These are phyloP conservation scores for Scedosporium minutisporum DNA, from an alignment of 2,329 filamentous ascomycete genomes.

Conservation along the genomic window DNA sequence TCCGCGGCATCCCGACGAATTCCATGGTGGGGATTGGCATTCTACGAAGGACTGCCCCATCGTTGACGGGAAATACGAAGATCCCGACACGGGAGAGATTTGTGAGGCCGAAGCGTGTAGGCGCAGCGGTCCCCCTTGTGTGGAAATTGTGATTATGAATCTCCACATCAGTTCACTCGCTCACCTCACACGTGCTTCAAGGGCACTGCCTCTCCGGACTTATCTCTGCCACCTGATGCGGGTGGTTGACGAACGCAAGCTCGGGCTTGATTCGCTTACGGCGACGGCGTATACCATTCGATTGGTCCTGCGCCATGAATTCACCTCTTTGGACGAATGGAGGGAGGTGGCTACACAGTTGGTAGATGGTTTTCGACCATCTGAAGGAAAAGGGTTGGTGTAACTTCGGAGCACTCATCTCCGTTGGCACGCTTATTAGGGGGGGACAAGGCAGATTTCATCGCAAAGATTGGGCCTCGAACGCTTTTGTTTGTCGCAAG, in stretches of 20 bases:
- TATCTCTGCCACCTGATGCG: slow-evolving; percentile 10
- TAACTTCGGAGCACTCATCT: no score
- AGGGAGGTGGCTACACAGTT: neutral
- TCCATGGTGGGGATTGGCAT: slow-evolving; percentile 9
- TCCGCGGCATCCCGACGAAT: slow-evolving; percentile 6
- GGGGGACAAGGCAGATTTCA: no score
- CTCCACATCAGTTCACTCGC: slow-evolving; percentile 1
- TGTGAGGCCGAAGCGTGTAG: neutral
- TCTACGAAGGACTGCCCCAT: slow-evolving; percentile 6
- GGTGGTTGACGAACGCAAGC: slow-evolving; percentile 7
- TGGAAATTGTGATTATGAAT: slow-evolving; percentile 9
- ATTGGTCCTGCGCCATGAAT: slow-evolving; percentile 1
- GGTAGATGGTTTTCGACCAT: neutral
- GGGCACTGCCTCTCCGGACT: slow-evolving; percentile 9
- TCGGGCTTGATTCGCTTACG: slow-evolving; percentile 9
- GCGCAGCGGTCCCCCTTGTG: slow-evolving; percentile 9
- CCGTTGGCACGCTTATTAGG: no score
- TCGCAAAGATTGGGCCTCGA: no score
- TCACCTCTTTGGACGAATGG: neutral
- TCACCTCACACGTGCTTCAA: slow-evolving; percentile 4
- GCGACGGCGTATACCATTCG: slow-evolving; percentile 11
- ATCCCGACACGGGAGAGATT: slow-evolving; percentile 10
- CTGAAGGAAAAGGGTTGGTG: neutral
- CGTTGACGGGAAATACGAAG: slow-evolving; percentile 11
- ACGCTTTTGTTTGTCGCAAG: no score